phyloP scores from a whole-genome alignment of 2,329 filamentous ascomycete species.

The Calonectria pseudoreteaudii region DNA sequence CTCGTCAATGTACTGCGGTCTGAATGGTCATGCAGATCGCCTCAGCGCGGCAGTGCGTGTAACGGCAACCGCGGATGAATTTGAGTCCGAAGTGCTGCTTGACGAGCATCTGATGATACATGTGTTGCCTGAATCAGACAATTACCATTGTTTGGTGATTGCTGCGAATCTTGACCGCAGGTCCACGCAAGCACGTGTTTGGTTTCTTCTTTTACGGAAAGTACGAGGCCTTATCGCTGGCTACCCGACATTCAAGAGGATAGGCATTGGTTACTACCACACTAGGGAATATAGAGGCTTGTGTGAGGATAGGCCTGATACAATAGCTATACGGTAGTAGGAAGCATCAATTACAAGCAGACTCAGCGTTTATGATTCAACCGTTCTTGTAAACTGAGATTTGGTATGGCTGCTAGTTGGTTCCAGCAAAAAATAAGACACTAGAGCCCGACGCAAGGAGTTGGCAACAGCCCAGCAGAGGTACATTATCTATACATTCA shows the following conservation, averaged over 20 bases:
- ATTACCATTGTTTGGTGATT: neutral
- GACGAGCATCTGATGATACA: neutral
- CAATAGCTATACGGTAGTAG: neutral
- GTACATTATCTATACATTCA: too few relatives aligned
- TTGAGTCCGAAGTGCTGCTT: neutral
- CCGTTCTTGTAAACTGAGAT: too few relatives aligned
- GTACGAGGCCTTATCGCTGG: neutral
- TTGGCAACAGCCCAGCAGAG: neutral
- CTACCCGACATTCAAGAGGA: neutral
- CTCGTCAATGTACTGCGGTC: neutral
- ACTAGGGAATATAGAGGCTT: neutral
- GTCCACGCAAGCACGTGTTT: neutral
- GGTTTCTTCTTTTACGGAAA: neutral
- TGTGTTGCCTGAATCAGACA: neutral
- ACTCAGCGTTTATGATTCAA: too few relatives aligned
- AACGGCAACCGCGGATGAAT: neutral
- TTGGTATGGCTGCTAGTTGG: too few relatives aligned
- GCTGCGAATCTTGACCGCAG: neutral
- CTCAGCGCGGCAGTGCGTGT: neutral
- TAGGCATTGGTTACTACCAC: neutral
- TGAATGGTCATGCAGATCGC: neutral
- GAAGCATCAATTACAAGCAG: neutral
- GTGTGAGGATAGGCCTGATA: neutral
- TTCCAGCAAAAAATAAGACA: too few relatives aligned
- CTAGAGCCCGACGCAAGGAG: neutral